Base-by-base conservation (phyloP, 345 rosid genomes). In the Heritiera fomes region DNA sequence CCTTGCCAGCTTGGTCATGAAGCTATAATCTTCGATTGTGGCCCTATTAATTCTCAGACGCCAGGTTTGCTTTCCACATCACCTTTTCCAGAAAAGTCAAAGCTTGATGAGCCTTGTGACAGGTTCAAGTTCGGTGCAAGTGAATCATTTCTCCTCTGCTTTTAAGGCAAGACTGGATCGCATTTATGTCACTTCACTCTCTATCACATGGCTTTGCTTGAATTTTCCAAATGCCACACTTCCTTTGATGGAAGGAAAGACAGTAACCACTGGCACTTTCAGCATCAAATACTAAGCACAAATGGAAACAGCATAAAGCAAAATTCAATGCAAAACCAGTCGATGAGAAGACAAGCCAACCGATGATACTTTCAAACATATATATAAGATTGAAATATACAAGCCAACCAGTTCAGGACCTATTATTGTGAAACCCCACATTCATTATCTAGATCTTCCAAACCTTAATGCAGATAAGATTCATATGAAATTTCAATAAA, bases 301-400 rank as follows among this genome's bases (percentile, higher is more conserved):
- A n/a, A 20, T 20, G 65, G 28, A 23, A 60, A 10, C 15, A 18
- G 60, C 60, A 56, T 60, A 17, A 28, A 30, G 7, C 0, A 60
- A 11, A 60, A 60, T 61, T 61, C 38, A 61, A 61, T 23, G 2
- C 13, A 11, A 61, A 61, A 70, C 38, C 3, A 47, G 38, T n/a
- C 30, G 3, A 17, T 68, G 72, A n/a, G 32, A 67, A 67, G 38
- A 34, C 15, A 60, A 59, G 34, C 0, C 47, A 68, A 68, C 34
- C 34, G 11, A 67, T 47, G 34, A 71, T 55, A 79, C 69, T 76
- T 79, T 83, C 83, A 85, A 67, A 82, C 84, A 78, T 78, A 78
- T 80, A 76, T 80, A 72, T 52, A 69, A 65, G 66, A 83, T 71
- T 52, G 73, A 66, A 59, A 83, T 87, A 83, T 89, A 87, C 89